Evolutionary conservation across 2,329 filamentous ascomycete genomes (phyloP), one percentile per base, ranked within the genome.

Genomic region (Hymenoscyphus fraxineus): DNA sequence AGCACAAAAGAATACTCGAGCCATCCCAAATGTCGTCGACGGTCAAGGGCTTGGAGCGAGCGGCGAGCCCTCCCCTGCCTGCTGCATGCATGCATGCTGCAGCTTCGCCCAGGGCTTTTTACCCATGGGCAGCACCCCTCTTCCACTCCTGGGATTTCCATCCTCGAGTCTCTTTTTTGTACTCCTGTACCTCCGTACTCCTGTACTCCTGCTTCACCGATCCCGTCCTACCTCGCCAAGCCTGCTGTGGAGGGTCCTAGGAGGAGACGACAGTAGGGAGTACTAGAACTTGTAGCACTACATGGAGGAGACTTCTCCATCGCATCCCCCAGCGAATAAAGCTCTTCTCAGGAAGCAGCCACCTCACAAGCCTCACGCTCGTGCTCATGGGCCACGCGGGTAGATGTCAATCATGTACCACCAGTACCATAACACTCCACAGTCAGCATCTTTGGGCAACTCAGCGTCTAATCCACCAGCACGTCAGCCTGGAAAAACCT

Each of bases 11-110:
- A 54, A 54, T 19, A 54, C 9, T 54, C 47, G 47, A 22, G 19
- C n/a, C 44, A 27, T 51, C 12, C 44, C 19, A 22, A 54, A 54
- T 54, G 47, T 54, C 47, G 47, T 54, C 47, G 47, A 27, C 19
- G 47, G 47, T 54, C 47, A 54, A 54, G 47, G 19, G 47, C 47
- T 54, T 54, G 47, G 47, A 54, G 47, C 47, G 47, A 51, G 44
- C 44, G 44, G 44, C 44, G 44, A 54, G 19, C 47, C 41, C 47
- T 51, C 47, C 47, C 47, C 47, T 54, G 47, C 22, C 35, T 35
- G 35, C 35, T 35, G 35, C 35, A 35, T 54, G 47, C 47, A 54
- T 54, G 44, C 47, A 22, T 54, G 47, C 47, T 27, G 47, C 47
- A 27, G 47, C 47, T 54, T 54, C 44, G 19, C 10, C 10, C 47